Conservation (phyloP, 164 flowering plant species). For the Paratinospora sagittata region DNA sequence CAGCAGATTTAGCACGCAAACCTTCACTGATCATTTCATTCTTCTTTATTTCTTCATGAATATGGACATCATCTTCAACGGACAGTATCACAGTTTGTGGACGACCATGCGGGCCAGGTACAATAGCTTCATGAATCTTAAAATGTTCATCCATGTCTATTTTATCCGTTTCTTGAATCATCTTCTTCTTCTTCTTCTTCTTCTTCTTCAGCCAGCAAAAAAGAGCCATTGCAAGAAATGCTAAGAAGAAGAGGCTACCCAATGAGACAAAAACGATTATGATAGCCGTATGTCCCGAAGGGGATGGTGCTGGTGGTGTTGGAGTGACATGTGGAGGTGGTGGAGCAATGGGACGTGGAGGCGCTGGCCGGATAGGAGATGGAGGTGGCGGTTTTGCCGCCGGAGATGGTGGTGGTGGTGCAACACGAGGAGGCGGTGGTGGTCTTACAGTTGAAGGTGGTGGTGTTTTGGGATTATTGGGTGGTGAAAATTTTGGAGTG, state of each 20-base stretch:
- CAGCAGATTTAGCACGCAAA: conserved; percentile 7
- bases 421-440: conserved; percentile 4
- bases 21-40: conserved; percentile 21
- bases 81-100: conserved; percentile 29
- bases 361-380: conserved; percentile 14
- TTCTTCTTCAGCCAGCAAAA: conserved; percentile 55
- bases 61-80: conserved; percentile 44
- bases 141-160: conserved; percentile 50
- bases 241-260: conserved; percentile 64
- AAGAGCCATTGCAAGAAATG: conserved; percentile 47
- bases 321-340: conserved; percentile 29
- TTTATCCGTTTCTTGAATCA: conserved; percentile 31
- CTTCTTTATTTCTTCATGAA: conserved; percentile 42
- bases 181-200: conserved; percentile 43
- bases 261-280: conserved; percentile 49
- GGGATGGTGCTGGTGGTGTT: conserved; percentile 37
- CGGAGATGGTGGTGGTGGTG: conserved; percentile 12
- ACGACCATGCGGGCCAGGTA: conserved; percentile 59
- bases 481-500: not conserved
- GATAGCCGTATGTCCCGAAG: conserved; percentile 32
- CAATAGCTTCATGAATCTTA: conserved; percentile 46
- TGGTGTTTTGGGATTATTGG: not conserved
- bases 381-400: conserved; percentile 10
- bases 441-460: conserved; percentile 1
- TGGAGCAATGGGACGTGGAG: conserved; percentile 22